phyloP scores from a whole-genome alignment of 2,329 filamentous ascomycete genomes.

The Calonectria pseudoreteaudii region DNA sequence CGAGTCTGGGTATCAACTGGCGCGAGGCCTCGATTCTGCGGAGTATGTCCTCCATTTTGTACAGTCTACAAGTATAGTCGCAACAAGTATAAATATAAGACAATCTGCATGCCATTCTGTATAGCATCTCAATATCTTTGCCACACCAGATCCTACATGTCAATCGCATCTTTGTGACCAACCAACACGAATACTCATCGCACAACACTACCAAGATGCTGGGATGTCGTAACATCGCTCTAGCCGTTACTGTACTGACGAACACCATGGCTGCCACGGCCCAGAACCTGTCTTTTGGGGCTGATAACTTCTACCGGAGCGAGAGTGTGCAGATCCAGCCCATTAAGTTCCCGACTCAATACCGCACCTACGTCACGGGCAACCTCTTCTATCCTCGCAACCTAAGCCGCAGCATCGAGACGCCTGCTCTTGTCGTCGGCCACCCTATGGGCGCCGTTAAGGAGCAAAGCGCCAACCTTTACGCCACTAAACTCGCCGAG shows the following conservation, averaged over 20 bases:
- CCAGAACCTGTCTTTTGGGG: conserved; percentile 12
- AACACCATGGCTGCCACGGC: not conserved
- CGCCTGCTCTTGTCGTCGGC: conserved; percentile 42
- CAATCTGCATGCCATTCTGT: no score
- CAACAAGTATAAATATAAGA: no score
- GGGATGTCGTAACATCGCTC: no score
- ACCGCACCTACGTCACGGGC: not conserved
- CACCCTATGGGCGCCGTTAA: conserved; percentile 47
- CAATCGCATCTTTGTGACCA: no score
- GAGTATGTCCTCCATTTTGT: no score
- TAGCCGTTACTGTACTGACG: not conserved
- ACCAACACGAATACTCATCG: no score
- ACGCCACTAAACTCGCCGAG: conserved; percentile 41
- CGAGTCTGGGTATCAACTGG: not conserved
- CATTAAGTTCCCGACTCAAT: conserved; percentile 7
- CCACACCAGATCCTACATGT: no score
- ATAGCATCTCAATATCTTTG: no score
- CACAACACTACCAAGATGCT: no score
- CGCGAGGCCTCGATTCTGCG: no score
- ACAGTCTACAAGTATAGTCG: no score
- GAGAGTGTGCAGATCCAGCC: not conserved
- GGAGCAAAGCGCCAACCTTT: conserved; percentile 46
- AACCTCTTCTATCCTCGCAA: conserved; percentile 9
- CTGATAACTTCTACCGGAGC: conserved; percentile 22
- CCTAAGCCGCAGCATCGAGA: not conserved